phyloP scores from a whole-genome alignment of 2,329 filamentous ascomycete species.

The Fusarium mangiferae region DNA sequence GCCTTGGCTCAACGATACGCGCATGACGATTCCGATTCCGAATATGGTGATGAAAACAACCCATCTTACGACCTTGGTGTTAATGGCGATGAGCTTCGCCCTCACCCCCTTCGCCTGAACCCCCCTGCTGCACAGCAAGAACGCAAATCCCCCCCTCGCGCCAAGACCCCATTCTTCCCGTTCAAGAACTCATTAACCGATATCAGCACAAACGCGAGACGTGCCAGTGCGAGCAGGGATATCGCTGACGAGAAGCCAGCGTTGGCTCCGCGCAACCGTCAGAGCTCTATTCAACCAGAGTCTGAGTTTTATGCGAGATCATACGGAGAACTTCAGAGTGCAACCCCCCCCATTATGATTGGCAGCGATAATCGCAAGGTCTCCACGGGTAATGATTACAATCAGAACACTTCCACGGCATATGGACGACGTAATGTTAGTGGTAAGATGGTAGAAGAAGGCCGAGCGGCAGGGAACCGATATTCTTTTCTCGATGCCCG shows the following conservation, averaged over 20 bases:
- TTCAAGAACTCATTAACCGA: constrained; percentile 54
- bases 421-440: constrained; percentile 71
- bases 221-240: constrained; percentile 56
- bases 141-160: constrained; percentile 24
- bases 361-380: constrained; percentile 63
- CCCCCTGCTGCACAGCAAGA: constrained; percentile 47
- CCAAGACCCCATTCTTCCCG: constrained; percentile 38
- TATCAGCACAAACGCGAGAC: constrained; percentile 57
- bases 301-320: constrained; percentile 62
- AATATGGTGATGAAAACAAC: constrained; percentile 53
- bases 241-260: constrained; percentile 54
- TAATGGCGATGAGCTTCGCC: constrained; percentile 49
- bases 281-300: constrained; percentile 62
- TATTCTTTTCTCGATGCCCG: constrained; percentile 39
- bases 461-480: constrained; percentile 54
- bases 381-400: constrained; percentile 68
- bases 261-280: constrained; percentile 40
- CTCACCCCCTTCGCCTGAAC: constrained; percentile 65
- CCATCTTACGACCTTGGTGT: constrained; percentile 44
- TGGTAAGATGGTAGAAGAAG: constrained; percentile 79
- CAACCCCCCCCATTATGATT: constrained; percentile 65
- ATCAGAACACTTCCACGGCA: constrained; percentile 44
- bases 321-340: constrained; percentile 67
- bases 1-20: constrained; percentile 59
- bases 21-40: constrained; percentile 53